These are phyloP conservation scores for Symmetrospora coprosmae DNA, from an alignment of 768 basidiomycete genomes.

Conservation along the genomic window DNA sequence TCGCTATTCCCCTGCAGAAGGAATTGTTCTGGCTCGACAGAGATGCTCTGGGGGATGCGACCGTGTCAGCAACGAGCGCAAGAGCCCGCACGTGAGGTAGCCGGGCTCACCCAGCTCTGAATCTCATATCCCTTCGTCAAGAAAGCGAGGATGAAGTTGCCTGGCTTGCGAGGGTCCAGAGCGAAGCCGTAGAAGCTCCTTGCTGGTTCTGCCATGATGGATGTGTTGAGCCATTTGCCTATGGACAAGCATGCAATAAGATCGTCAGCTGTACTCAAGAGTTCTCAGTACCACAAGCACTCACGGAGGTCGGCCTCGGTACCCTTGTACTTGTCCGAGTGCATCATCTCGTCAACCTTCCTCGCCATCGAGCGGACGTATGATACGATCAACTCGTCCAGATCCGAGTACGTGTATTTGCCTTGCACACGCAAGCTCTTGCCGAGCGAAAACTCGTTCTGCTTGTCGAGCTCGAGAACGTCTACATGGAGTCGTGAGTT, in stretches of 20 bases:
- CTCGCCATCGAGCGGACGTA: conserved; percentile 88
- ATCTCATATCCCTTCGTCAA: conserved; percentile 27
- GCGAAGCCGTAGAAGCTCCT: conserved; percentile 91
- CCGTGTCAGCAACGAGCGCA: background rate
- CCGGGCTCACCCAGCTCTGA: conserved; percentile 15
- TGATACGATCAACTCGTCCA: conserved; percentile 92
- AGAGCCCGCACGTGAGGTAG: background rate
- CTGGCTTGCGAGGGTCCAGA: conserved; percentile 65
- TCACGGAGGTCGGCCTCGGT: conserved; percentile 77
- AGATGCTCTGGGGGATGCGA: conserved; percentile 37
- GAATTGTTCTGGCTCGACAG: conserved; percentile 70
- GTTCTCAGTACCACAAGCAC: conserved; percentile 36
- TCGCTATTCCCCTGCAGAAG: conserved; percentile 83
- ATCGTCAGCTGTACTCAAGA: background rate
- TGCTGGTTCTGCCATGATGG: conserved; percentile 79
- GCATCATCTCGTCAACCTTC: conserved; percentile 84
- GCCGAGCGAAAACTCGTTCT: conserved; percentile 38
- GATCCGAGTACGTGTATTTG: conserved; percentile 68
- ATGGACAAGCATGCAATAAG: background rate
- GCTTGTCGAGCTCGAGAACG: conserved; percentile 41
- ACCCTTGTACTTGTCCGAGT: conserved; percentile 85
- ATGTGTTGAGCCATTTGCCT: conserved; percentile 81
- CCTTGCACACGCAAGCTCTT: conserved; percentile 33
- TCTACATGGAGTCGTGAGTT: conserved; percentile 29
- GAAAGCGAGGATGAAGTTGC: conserved; percentile 87